phyloP scores from a whole-genome alignment of 2,329 filamentous ascomycete species.

The Mariannaea sp. region DNA sequence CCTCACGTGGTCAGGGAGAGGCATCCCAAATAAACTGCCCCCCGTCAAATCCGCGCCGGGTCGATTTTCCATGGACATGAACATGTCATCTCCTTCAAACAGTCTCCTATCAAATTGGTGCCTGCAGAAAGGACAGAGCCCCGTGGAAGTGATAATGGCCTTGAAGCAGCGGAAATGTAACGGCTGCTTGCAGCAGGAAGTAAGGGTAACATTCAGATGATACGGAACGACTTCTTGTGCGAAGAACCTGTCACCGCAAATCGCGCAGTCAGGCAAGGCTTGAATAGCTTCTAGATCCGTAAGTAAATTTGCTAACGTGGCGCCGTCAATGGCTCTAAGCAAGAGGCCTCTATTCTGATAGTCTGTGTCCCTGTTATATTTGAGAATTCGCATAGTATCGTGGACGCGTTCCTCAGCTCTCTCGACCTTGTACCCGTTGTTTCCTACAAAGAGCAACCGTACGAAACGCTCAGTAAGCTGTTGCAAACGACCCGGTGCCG shows the following conservation, averaged over 20 bases:
- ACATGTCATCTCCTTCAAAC: not conserved
- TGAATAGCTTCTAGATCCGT: not conserved
- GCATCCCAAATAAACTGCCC: no score
- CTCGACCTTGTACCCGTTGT: no score
- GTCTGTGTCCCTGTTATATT: conserved; percentile 13
- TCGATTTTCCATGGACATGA: not conserved
- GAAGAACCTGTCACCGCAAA: conserved; percentile 18
- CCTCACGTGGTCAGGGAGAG: no score
- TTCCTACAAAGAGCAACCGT: not conserved
- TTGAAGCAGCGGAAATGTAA: conserved; percentile 24
- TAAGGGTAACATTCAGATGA: conserved; percentile 6
- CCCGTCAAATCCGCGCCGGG: no score
- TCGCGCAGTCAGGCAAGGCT: conserved; percentile 1
- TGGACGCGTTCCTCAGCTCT: not conserved
- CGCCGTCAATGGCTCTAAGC: not conserved
- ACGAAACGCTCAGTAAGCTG: not conserved
- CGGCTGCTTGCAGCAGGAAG: conserved; percentile 18
- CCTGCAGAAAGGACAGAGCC: conserved; percentile 17
- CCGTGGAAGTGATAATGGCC: not conserved
- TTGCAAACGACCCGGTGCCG: not conserved
- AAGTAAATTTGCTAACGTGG: not conserved
- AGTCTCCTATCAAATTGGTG: not conserved
- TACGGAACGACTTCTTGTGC: not conserved
- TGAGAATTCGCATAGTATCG: not conserved
- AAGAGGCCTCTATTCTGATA: not conserved